Conservation (phyloP, 352 stramenopile genomes). For the Elongisporangium undulatum region DNA sequence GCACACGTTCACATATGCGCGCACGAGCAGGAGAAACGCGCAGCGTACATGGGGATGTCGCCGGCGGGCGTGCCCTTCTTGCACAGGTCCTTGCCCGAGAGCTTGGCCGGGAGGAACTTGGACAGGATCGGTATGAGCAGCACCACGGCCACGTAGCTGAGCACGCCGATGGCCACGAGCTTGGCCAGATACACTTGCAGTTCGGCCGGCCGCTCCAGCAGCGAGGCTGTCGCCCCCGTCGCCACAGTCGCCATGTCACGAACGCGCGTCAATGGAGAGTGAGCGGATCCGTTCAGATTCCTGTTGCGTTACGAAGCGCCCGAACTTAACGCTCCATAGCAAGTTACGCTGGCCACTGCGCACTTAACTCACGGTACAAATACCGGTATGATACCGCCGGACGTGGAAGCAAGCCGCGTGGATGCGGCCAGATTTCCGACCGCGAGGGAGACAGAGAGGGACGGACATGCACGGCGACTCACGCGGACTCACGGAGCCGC, state of each 20-base stretch:
- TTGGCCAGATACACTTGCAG: conserved; percentile 41
- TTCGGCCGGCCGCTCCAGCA: conserved; percentile 15
- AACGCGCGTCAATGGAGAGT: neutral
- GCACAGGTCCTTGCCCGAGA: conserved; percentile 91
- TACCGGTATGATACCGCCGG: neutral
- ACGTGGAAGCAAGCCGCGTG: neutral
- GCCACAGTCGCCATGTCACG: neutral
- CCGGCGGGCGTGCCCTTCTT: conserved; percentile 86
- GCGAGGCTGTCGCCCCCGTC: neutral
- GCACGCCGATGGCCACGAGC: conserved; percentile 45
- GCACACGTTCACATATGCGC: neutral
- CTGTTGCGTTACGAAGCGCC: neutral
- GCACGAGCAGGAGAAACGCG: neutral
- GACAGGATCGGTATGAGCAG: conserved; percentile 59
- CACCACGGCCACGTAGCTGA: conserved; percentile 54
- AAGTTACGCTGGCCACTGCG: neutral
- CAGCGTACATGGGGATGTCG: conserved; percentile 81
- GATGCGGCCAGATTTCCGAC: neutral
- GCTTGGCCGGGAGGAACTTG: conserved; percentile 67
- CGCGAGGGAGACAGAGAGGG: neutral
- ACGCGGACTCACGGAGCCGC: conserved; percentile 64
- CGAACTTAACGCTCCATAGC: neutral
- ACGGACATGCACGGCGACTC: conserved; percentile 45
- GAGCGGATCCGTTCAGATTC: neutral
- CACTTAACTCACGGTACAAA: neutral